phyloP scores from a whole-genome alignment of 441 rosid genomes.

The Melastoma candidum region DNA sequence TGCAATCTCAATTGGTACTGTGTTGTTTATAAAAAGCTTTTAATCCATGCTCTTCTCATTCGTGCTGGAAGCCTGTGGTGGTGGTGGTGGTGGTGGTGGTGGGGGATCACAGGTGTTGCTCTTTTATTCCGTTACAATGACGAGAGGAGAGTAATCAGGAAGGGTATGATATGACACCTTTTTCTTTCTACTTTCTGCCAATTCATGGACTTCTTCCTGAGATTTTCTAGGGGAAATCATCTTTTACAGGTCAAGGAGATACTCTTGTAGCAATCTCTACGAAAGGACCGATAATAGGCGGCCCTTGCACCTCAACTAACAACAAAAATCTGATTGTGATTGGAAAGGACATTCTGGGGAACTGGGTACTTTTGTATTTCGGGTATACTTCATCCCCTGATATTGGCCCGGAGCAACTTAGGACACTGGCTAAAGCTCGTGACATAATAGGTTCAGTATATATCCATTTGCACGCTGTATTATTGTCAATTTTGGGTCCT shows the following conservation, averaged over 20 bases:
- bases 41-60: not conserved
- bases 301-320: slow-evolving; percentile 57
- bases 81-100: too few relatives aligned
- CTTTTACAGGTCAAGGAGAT: slow-evolving; percentile 24
- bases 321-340: slow-evolving; percentile 40
- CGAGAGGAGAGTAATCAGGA: slow-evolving; percentile 50
- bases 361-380: slow-evolving; percentile 73
- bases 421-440: slow-evolving; percentile 22
- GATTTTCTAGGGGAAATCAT: not conserved
- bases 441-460: slow-evolving; percentile 44
- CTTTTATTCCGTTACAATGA: slow-evolving; percentile 58
- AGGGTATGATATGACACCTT: slow-evolving; percentile 29
- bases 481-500: not conserved
- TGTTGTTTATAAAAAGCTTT: too few relatives aligned
- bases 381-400: slow-evolving; percentile 89
- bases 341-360: slow-evolving; percentile 43
- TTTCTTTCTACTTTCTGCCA: not conserved
- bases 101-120: slow-evolving; percentile 45
- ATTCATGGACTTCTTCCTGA: not conserved
- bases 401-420: slow-evolving; percentile 67
- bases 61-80: slow-evolving; percentile 47
- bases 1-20: not conserved
- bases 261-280: slow-evolving; percentile 8
- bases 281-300: slow-evolving; percentile 59
- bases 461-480: slow-evolving; percentile 3